These are phyloP conservation scores for Termitomyces sp. DNA, from an alignment of 1,284 basidiomycete genomes.

Conservation along the genomic window DNA sequence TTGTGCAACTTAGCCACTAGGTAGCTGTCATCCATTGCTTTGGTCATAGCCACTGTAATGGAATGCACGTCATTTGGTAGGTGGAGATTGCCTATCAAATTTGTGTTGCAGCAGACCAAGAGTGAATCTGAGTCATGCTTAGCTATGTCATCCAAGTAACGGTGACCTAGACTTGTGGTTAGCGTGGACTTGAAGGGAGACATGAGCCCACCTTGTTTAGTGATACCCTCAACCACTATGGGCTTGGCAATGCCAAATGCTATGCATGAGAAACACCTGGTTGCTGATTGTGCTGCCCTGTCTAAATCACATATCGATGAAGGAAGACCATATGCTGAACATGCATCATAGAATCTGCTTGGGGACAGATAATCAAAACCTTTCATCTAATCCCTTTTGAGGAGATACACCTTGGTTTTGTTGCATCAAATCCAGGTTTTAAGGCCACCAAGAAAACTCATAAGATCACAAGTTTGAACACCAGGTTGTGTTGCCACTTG, in stretches of 20 bases:
- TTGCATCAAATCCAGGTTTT: slow-evolving; percentile 22
- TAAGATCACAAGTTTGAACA: slow-evolving; percentile 28
- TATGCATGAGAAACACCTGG: slow-evolving; percentile 3
- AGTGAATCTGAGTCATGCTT: background rate
- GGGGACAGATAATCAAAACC: slow-evolving; percentile 10
- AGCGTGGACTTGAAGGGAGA: slow-evolving; percentile 24
- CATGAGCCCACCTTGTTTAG: slow-evolving; percentile 29
- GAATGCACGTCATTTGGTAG: background rate
- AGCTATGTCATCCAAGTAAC: background rate
- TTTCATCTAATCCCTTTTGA: too few species aligned
- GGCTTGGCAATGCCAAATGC: slow-evolving; percentile 23
- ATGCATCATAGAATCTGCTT: background rate
- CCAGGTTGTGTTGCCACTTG: slow-evolving; percentile 31
- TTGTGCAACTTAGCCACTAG: background rate
- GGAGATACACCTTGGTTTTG: slow-evolving; percentile 20
- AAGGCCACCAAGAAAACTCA: slow-evolving; percentile 22
- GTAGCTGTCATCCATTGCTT: background rate
- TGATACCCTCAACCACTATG: slow-evolving; percentile 21
- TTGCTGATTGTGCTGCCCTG: background rate
- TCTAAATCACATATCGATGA: background rate
- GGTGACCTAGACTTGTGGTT: background rate
- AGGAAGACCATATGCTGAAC: background rate
- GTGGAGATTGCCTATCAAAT: background rate
- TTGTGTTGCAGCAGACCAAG: background rate
- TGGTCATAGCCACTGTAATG: background rate